Base-by-base conservation (phyloP, 805 yeast species). In the Ogataea trehalophila region DNA sequence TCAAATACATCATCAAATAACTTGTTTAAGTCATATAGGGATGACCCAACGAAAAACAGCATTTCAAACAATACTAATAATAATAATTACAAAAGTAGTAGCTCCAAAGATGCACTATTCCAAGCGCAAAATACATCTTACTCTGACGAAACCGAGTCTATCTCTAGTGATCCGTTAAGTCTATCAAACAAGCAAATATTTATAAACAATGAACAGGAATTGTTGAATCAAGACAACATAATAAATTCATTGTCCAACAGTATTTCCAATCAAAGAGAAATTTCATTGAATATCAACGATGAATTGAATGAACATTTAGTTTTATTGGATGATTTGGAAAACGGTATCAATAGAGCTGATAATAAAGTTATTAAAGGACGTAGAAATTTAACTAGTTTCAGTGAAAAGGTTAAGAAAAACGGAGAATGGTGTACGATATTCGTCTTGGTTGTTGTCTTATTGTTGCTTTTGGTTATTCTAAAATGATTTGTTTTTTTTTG, bases 371-470 rank as follows among this genome's bases (percentile, higher is more conserved):
- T 58, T 3, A 60, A 72, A 33, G 81, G 82, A 0, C 65, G 65
- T 37, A 60, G 60, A 34, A 66, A 73, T 47, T 54, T 79, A 42
- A 62, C 58, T 6, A 61, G 59, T 29, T 75, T 76, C 44, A 68
- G 68, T 34, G 62, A 62, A 16, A 69, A 67, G 29, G 66, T 78
- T 15, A 69, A 67, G 41, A 76, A 74, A 47, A 74, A 75, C 52
- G 77, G 77, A 0, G 76, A 74, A 33, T 77, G 83, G 72, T 54
- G 70, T 33, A 69, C 74, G 0, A 79, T 79, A 9, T 52, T 74
- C 1, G 63, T 71, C 3, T 58, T 79, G 46, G 55, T 71, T 2
- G 38, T 77, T n/a, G 65, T 79, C 18, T 55, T 79, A 43, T 54
- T 79, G 15, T 50, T 77, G 5, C 56, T 79, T 29, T 53, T 79